phyloP scores from a whole-genome alignment of 23 red algal genomes.

The Porphyridium purpureum region DNA sequence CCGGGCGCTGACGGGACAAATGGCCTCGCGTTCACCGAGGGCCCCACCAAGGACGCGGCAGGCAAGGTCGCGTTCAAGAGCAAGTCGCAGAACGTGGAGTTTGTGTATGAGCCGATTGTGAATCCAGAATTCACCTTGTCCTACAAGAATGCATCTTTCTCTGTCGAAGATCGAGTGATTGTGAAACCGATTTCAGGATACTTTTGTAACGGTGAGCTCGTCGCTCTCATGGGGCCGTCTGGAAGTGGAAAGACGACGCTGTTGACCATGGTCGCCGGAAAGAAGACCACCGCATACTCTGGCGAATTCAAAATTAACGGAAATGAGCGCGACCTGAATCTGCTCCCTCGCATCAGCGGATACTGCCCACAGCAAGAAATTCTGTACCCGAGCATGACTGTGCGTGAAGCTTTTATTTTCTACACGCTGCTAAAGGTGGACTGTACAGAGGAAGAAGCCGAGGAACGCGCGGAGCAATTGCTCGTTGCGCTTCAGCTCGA shows the following conservation, averaged over 20 bases:
- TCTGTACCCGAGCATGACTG: not conserved
- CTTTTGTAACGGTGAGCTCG: slow-evolving; percentile 31
- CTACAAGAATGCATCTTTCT: slow-evolving; percentile 31
- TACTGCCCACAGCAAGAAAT: not conserved
- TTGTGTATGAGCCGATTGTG: too few species aligned
- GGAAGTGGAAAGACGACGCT: slow-evolving; percentile 88
- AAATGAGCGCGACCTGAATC: not conserved
- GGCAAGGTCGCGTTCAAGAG: too few species aligned
- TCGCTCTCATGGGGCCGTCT: slow-evolving; percentile 74
- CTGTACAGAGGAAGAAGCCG: not conserved
- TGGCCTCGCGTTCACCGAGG: too few species aligned
- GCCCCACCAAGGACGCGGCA: too few species aligned
- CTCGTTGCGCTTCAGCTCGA: slow-evolving; percentile 21
- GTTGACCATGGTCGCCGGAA: slow-evolving; percentile 51
- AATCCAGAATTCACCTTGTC: too few species aligned
- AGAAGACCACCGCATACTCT: not conserved
- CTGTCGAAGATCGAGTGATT: slow-evolving; percentile 22
- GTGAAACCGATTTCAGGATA: slow-evolving; percentile 26
- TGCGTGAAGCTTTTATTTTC: not conserved
- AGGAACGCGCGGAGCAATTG: not conserved
- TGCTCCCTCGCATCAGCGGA: not conserved
- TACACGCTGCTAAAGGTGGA: not conserved
- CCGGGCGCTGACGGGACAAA: too few species aligned
- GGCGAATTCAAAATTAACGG: not conserved
- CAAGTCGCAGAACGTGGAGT: too few species aligned